Percentiles rank a stretch among this genome's conserved stretches.
Conservation (phyloP, 2,329 filamentous ascomycete genomes). For the Chalaropsis ovoidea region DNA sequence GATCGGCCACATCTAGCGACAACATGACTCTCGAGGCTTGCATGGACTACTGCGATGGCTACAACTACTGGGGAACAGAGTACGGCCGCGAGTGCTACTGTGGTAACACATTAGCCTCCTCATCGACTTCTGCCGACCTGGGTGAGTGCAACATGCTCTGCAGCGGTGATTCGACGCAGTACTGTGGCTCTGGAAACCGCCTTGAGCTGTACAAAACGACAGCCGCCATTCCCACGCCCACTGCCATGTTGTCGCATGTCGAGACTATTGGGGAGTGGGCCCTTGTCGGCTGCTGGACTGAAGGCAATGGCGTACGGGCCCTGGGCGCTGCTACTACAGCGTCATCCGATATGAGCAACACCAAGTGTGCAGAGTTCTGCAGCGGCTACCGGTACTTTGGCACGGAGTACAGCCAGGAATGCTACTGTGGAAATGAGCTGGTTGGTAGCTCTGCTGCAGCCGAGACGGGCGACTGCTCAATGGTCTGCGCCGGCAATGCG, state of each 20-base stretch:
- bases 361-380: conserved; percentile 36
- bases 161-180: conserved; percentile 36
- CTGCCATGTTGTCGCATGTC: conserved; percentile 31
- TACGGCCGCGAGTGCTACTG: conserved; percentile 46
- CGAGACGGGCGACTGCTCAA: conserved; percentile 23
- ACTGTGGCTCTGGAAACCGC: conserved; percentile 38
- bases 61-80: conserved; percentile 42
- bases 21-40: conserved; percentile 43
- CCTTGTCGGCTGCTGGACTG: conserved; percentile 37
- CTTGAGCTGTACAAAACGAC: conserved; percentile 38
- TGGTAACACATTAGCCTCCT: conserved; percentile 35
- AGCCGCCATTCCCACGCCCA: conserved; percentile 30
- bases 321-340: conserved; percentile 31
- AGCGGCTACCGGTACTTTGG: conserved; percentile 35
- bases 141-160: conserved; percentile 35
- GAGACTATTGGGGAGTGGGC: conserved; percentile 33
- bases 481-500: conserved; percentile 25
- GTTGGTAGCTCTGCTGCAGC: conserved; percentile 28
- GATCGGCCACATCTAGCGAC: conserved; percentile 37
- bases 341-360: conserved; percentile 34
- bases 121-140: conserved; percentile 30
- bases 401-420: conserved; percentile 27
- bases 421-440: conserved; percentile 33
- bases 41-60: conserved; percentile 39
- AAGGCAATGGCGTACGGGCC: conserved; percentile 32